Evolutionary conservation across 371 early-diverging fungal genomes (phyloP), one percentile per base, ranked within the genome.

Genomic region (Mortierella sp.): DNA sequence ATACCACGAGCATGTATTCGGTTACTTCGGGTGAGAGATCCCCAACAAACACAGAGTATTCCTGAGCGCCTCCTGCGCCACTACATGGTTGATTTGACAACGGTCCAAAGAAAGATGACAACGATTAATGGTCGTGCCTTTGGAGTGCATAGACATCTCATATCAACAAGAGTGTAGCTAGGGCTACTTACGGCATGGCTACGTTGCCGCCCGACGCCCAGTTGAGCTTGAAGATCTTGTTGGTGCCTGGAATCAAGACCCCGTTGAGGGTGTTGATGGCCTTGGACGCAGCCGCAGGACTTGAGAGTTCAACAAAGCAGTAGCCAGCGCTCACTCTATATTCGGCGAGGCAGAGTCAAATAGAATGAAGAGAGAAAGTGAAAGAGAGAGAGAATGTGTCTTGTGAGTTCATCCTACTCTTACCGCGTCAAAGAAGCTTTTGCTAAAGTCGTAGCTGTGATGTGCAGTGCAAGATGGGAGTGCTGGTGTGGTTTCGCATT

Each of bases 31-130:
- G 92, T 14, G 92, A 92, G 48, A 97, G 87, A 88, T 97, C 97
- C 70, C 97, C 97, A 41, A 97, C 96, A 91, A 96, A 97, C 54
- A 97, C 89, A 46, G 95, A 95, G 83, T 90, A 96, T 86, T 97
- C 97, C 27, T 93, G 94, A 43, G 89, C 90, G 72, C 91, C 86
- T 65, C 92, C 92, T 79, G 91, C 90, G 76, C 91, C 90, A 87
- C 80, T 82, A 79, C 6, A 18, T 10, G 51, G 74, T 46, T 83
- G 44, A 70, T 55, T 65, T 1, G 71, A 54, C 72, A 54, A 70
- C 16, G 51, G 51, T 51, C 51, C 51, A 51, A 51, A 51, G 51
- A 49, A 58, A n/a, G 75, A 24, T 70, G 44, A 58, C 41, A 35
- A 35, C 43, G 27, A 41, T 55, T 11, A 56, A 35, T 55, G 68